Base-by-base conservation (phyloP, 2,329 filamentous ascomycete species). In the Pyrenochaeta sp. region DNA sequence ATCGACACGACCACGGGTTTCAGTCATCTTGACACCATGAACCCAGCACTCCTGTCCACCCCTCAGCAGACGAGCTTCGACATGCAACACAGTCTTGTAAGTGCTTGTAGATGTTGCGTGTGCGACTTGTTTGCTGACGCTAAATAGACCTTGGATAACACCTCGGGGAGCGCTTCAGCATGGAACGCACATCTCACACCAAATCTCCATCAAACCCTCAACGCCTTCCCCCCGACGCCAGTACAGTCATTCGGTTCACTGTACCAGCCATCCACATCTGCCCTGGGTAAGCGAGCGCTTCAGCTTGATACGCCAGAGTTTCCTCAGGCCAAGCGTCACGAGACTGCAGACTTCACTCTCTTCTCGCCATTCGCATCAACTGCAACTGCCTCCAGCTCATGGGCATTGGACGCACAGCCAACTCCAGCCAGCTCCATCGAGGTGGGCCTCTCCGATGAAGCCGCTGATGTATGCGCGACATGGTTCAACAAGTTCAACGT, bases 401-500 rank as follows among this genome's bases (percentile, higher is more conserved):
- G 61, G 61, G 46, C 42, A 7, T 38, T 61, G n/a, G 63, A 63
- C 6, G 53, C 46, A 7, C 53, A 55, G 27, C 42, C 52, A 9
- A 61, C 58, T 8, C 52, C 54, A 10, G 44, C 58, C 15, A 59
- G 49, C n/a, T 49, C 51, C 7, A 39, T 44, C 6, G 55, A 58
- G 8, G 50, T 62, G 18, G 67, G 66, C 2, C 54, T 71, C 6
- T 62, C 55, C 15, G 68, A 71, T 42, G 65, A 71, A 30, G 68
- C 68, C 21, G 67, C 65, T 18, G 68, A 71, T 41, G 60, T 71
- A 13, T 71, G 68, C 44, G 61, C 67, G 5, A 69, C 58, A 17
- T 71, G 68, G 68, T 71, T 70, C 46, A 65, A 62, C 51, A 69
- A 69, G 35, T 71, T 67, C 48, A 61, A 59, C n/a, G 54, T 69